Conservation (phyloP, 1,284 basidiomycete species). For the Wallemia ichthyophaga region DNA sequence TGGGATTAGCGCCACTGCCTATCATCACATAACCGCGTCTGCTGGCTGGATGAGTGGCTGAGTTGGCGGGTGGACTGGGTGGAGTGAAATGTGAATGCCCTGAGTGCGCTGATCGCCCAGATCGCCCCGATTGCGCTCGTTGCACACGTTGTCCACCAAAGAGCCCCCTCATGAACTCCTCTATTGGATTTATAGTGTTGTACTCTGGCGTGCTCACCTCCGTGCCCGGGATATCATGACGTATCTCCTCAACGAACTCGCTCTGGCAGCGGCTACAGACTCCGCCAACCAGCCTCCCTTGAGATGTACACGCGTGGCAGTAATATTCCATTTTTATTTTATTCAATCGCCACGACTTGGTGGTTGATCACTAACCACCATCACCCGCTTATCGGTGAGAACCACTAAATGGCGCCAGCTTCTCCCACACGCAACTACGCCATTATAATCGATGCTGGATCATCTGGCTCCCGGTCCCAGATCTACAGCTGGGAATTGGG, state of each 20-base stretch:
- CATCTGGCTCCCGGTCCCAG: constrained; percentile 79
- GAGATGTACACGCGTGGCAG: neutral
- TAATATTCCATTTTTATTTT: no score
- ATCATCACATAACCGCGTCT: neutral
- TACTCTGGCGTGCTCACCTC: no score
- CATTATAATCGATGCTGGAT: constrained; percentile 89
- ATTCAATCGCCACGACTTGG: no score
- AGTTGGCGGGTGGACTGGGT: neutral
- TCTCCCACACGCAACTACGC: constrained; percentile 26
- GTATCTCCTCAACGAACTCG: neutral
- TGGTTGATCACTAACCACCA: no score
- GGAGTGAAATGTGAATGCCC: neutral
- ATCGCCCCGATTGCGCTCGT: no score
- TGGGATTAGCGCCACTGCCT: neutral
- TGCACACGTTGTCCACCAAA: neutral
- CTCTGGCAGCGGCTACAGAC: neutral
- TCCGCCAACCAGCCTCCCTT: neutral
- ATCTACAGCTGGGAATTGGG: constrained; percentile 97
- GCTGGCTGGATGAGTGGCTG: neutral
- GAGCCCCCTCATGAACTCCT: neutral
- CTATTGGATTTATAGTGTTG: neutral
- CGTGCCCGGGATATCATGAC: neutral
- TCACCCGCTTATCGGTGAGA: no score
- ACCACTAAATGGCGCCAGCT: neutral
- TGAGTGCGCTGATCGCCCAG: no score